phyloP scores from a whole-genome alignment of 352 stramenopile species.

The Phytophthora meadii region DNA sequence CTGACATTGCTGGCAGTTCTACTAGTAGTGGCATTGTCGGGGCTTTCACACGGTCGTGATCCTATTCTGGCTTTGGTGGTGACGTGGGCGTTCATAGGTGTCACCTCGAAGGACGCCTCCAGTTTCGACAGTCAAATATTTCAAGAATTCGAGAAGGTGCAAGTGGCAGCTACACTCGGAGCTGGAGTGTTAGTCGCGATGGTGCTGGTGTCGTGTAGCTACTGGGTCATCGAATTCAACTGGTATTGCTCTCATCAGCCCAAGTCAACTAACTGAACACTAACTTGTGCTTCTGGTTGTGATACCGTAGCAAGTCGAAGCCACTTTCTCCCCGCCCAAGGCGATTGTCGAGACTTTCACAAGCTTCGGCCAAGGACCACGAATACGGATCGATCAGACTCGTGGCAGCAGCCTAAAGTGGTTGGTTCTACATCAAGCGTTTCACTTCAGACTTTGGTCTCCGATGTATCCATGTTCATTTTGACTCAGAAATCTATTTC shows the following conservation, averaged over 20 bases:
- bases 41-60: conserved; percentile 58
- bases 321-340: conserved; percentile 7
- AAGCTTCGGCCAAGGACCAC: conserved; percentile 27
- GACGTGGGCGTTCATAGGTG: conserved; percentile 54
- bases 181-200: conserved; percentile 39
- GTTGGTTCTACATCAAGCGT: too few species aligned
- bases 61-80: conserved; percentile 62
- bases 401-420: conserved; percentile 25
- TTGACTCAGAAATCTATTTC: conserved; percentile 35
- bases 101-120: conserved; percentile 51
- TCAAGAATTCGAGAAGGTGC: conserved; percentile 48
- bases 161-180: conserved; percentile 47
- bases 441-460: too few species aligned
- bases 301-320: conserved; percentile 19
- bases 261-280: conserved; percentile 15
- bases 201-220: conserved; percentile 41
- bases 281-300: conserved; percentile 25
- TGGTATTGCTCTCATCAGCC: conserved; percentile 29
- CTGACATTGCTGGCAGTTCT: conserved; percentile 54
- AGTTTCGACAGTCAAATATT: conserved; percentile 25
- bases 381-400: conserved; percentile 40
- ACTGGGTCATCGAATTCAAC: conserved; percentile 31
- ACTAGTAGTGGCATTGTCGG: conserved; percentile 48
- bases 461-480: conserved; percentile 17
- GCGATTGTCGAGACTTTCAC: conserved; percentile 31